phyloP scores from a whole-genome alignment of 768 basidiomycete species.

The Amyloporia xantha region DNA sequence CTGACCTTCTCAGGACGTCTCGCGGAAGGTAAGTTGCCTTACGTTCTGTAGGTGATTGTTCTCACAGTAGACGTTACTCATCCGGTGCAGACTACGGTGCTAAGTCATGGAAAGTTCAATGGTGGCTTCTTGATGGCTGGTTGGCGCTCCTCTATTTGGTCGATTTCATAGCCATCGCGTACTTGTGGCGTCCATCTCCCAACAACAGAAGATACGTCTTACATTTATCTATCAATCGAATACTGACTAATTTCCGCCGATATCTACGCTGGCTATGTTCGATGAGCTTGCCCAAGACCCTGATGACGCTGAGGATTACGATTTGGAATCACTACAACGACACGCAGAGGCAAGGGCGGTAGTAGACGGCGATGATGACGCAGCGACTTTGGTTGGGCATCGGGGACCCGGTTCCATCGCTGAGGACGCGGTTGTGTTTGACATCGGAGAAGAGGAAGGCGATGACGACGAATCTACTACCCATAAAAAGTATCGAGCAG shows the following conservation, averaged over 20 bases:
- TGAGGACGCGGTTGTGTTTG: constrained; percentile 78
- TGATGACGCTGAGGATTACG: constrained; percentile 89
- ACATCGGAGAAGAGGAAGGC: constrained; percentile 82
- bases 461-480: constrained; percentile 51
- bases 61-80: not conserved
- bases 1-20: constrained; percentile 87
- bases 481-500: constrained; percentile 43
- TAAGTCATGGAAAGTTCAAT: constrained; percentile 82
- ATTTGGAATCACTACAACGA: constrained; percentile 66
- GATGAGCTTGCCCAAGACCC: constrained; percentile 96
- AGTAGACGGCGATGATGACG: constrained; percentile 60
- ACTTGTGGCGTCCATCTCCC: constrained; percentile 89
- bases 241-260: constrained; percentile 13
- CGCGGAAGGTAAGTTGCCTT: constrained; percentile 62
- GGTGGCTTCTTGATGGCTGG: constrained; percentile 97
- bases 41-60: not conserved
- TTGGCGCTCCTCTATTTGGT: constrained; percentile 81
- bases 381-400: constrained; percentile 64
- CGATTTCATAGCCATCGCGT: constrained; percentile 76
- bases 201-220: constrained; percentile 77
- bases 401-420: constrained; percentile 41
- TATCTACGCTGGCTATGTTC: constrained; percentile 82
- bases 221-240: not conserved
- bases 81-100: constrained; percentile 78
- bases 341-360: constrained; percentile 37